Conservation (phyloP, 2,329 filamentous ascomycete genomes). For the Cladophialophora bantiana region DNA sequence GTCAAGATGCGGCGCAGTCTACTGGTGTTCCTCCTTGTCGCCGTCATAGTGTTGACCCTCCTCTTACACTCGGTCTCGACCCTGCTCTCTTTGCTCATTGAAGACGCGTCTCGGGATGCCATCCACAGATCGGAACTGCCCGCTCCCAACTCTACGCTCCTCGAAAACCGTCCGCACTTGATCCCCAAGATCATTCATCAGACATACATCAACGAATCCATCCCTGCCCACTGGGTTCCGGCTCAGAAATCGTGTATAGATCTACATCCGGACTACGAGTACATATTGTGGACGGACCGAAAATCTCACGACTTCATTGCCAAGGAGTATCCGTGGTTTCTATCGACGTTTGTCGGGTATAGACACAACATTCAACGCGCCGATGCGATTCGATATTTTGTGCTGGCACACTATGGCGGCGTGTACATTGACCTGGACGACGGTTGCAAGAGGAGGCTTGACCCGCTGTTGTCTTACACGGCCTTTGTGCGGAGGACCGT, state of each 20-base stretch:
- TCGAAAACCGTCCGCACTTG: slow-evolving; percentile 64
- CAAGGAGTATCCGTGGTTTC: slow-evolving; percentile 77
- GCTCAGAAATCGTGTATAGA: slow-evolving; percentile 72
- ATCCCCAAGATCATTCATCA: slow-evolving; percentile 82
- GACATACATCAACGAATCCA: slow-evolving; percentile 74
- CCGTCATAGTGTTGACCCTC: slow-evolving; percentile 68
- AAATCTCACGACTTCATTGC: slow-evolving; percentile 74
- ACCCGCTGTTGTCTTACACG: slow-evolving; percentile 72
- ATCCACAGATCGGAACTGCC: slow-evolving; percentile 72
- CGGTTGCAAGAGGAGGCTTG: slow-evolving; percentile 72
- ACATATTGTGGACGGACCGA: slow-evolving; percentile 79
- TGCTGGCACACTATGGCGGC: slow-evolving; percentile 77
- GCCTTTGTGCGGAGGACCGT: slow-evolving; percentile 74
- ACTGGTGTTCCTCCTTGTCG: slow-evolving; percentile 69
- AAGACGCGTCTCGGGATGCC: slow-evolving; percentile 70
- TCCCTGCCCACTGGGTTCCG: slow-evolving; percentile 70
- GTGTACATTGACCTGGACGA: slow-evolving; percentile 83
- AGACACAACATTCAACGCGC: slow-evolving; percentile 77
- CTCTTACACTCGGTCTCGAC: slow-evolving; percentile 74
- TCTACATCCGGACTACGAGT: slow-evolving; percentile 74
- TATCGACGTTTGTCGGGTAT: slow-evolving; percentile 76
- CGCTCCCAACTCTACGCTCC: slow-evolving; percentile 66
- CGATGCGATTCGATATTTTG: slow-evolving; percentile 80
- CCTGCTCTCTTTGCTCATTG: slow-evolving; percentile 72
- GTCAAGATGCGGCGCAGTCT: slow-evolving; percentile 66